A percentile compares a stretch with the other conserved stretches of the same genome.
Evolutionary conservation across 176 grass and related monocot genomes (phyloP).

Genomic region (Aegilops bicornis): DNA sequence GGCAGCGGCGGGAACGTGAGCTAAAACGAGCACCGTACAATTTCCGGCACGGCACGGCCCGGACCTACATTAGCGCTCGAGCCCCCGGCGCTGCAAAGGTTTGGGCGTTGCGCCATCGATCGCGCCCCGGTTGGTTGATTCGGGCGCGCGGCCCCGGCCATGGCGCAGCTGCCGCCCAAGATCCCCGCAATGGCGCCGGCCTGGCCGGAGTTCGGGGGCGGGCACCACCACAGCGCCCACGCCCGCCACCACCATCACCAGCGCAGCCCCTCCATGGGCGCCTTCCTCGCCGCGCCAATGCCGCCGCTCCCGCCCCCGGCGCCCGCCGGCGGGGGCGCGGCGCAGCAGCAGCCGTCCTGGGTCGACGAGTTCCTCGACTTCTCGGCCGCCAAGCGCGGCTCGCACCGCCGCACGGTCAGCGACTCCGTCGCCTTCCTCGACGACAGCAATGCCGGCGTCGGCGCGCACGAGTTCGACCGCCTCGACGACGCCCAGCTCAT

Average conservation of each 20-base stretch:
- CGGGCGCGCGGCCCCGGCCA: conserved; percentile 42
- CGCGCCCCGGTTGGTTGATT: conserved; percentile 36
- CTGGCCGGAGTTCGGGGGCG: conserved; percentile 50
- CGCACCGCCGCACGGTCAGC: conserved; percentile 55
- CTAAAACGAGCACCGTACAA: conserved; percentile 22
- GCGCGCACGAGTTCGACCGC: conserved; percentile 62
- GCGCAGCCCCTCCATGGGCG: conserved; percentile 51
- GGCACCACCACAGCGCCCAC: conserved; percentile 29
- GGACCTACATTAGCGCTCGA: conserved; percentile 26
- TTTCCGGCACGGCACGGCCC: background rate
- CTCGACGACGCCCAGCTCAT: conserved; percentile 87
- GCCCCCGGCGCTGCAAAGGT: background rate
- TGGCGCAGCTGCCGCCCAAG: conserved; percentile 91
- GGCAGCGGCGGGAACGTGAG: background rate
- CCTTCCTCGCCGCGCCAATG: conserved; percentile 48
- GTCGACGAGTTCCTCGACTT: conserved; percentile 81
- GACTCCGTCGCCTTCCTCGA: conserved; percentile 77
- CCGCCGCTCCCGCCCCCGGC: conserved; percentile 15
- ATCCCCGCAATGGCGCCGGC: conserved; percentile 47
- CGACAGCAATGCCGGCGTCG: conserved; percentile 22
- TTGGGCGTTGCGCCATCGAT: conserved; percentile 43
- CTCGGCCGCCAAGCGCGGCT: conserved; percentile 61
- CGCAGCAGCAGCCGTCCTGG: conserved; percentile 48
- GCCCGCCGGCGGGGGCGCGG: background rate
- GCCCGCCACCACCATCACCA: conserved; percentile 48